These are phyloP conservation scores for Hydnomerulius pinastri DNA, from an alignment of 768 basidiomycete genomes.

Conservation along the genomic window DNA sequence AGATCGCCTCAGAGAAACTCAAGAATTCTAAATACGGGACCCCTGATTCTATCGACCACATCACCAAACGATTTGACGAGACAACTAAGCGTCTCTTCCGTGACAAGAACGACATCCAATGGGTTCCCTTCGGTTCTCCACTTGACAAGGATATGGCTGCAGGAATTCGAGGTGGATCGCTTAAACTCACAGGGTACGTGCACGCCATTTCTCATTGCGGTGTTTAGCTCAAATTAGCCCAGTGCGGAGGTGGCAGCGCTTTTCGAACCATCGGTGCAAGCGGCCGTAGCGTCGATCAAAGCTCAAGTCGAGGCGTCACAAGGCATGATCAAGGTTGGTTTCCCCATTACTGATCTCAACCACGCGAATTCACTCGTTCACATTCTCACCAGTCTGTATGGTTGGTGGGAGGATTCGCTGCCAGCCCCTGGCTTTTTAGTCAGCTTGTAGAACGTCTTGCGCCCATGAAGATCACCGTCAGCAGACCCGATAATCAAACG, in stretches of 20 bases:
- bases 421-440: conserved; percentile 76
- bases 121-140: conserved; percentile 75
- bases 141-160: conserved; percentile 71
- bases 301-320: conserved; percentile 68
- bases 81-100: conserved; percentile 81
- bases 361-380: conserved; percentile 6
- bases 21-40: conserved; percentile 73
- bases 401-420: conserved; percentile 82
- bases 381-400: conserved; percentile 62
- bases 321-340: conserved; percentile 61
- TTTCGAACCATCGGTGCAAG: conserved; percentile 79
- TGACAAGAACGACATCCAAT: conserved; percentile 66
- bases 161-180: conserved; percentile 70
- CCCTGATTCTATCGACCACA: conserved; percentile 71
- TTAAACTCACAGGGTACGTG: conserved; percentile 68
- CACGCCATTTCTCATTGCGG: conserved; percentile 18
- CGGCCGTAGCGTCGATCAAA: conserved; percentile 69
- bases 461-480: conserved; percentile 59
- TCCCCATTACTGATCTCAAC: background rate
- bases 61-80: conserved; percentile 79
- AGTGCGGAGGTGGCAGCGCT: conserved; percentile 62
- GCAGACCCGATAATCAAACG: conserved; percentile 81
- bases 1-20: conserved; percentile 58
- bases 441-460: conserved; percentile 72
- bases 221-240: conserved; percentile 4